These are phyloP conservation scores for Tranzscheliella williamsii DNA, from an alignment of 1,284 basidiomycete genomes.

Conservation along the genomic window DNA sequence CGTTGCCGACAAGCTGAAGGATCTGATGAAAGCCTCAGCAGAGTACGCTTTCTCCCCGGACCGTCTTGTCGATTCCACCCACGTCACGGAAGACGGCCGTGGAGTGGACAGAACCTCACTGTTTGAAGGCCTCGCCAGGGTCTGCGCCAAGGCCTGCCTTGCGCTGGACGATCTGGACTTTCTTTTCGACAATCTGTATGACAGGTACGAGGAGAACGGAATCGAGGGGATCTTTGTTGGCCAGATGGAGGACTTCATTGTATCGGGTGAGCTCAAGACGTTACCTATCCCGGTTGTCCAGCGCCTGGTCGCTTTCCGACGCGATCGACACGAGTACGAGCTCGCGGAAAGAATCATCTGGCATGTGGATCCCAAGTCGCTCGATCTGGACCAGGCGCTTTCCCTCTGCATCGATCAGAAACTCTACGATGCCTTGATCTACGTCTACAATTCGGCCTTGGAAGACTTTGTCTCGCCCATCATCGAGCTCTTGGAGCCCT, in stretches of 20 bases:
- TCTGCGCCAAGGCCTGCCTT: slow-evolving; percentile 80
- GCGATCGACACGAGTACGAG: slow-evolving; percentile 72
- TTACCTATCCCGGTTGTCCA: slow-evolving; percentile 85
- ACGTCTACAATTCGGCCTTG: slow-evolving; percentile 86
- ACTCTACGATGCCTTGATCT: slow-evolving; percentile 91
- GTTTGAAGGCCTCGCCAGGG: slow-evolving; percentile 83
- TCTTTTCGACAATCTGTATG: slow-evolving; percentile 85
- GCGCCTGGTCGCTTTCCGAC: slow-evolving; percentile 77
- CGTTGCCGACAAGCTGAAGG: slow-evolving; percentile 76
- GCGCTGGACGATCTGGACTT: slow-evolving; percentile 79
- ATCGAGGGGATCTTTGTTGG: slow-evolving; percentile 85
- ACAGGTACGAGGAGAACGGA: slow-evolving; percentile 80
- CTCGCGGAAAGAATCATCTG: slow-evolving; percentile 87
- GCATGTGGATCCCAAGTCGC: slow-evolving; percentile 86
- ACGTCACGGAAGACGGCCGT: slow-evolving; percentile 77
- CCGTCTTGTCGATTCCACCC: slow-evolving; percentile 84
- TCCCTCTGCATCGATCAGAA: slow-evolving; percentile 77
- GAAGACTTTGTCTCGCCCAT: slow-evolving; percentile 86
- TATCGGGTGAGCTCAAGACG: slow-evolving; percentile 72
- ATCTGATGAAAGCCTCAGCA: slow-evolving; percentile 83
- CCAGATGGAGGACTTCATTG: slow-evolving; percentile 81
- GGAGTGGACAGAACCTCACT: slow-evolving; percentile 88
- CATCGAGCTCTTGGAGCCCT: slow-evolving; percentile 69
- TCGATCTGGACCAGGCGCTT: slow-evolving; percentile 93
- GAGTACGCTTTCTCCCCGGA: slow-evolving; percentile 92